Evolutionary conservation across 2,329 filamentous ascomycete genomes (phyloP).

Genomic region (Colletotrichum gigasporum): DNA sequence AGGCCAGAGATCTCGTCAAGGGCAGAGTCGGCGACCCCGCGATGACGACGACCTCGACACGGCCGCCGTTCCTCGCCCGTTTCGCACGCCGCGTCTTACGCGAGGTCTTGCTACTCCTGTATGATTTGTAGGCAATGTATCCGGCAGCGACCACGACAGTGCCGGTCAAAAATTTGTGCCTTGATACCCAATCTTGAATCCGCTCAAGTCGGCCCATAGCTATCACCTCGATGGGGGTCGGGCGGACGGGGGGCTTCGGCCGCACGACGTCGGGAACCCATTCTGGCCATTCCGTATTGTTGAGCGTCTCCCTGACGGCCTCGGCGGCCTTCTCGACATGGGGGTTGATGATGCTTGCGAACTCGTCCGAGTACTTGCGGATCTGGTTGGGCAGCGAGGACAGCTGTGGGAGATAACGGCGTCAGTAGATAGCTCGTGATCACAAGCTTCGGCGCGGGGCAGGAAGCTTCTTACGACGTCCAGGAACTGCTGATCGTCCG

Average conservation of each 20-base stretch:
- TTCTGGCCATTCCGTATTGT: constrained; percentile 73
- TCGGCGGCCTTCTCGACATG: constrained; percentile 81
- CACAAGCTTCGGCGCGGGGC: neutral
- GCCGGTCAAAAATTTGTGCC: constrained; percentile 78
- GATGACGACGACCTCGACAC: constrained; percentile 87
- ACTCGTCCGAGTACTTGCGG: constrained; percentile 73
- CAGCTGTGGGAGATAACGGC: constrained; percentile 50
- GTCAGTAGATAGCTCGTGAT: constrained; percentile 19
- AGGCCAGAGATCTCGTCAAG: constrained; percentile 81
- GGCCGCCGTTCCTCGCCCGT: constrained; percentile 82
- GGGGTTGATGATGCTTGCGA: constrained; percentile 83
- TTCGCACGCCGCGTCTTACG: constrained; percentile 79
- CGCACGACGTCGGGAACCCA: constrained; percentile 80
- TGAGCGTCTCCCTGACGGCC: constrained; percentile 74
- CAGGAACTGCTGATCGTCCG: constrained; percentile 81
- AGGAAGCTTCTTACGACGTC: constrained; percentile 70
- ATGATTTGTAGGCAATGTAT: constrained; percentile 65
- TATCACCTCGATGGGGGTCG: constrained; percentile 42
- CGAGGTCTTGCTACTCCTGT: constrained; percentile 62
- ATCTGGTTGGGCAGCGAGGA: constrained; percentile 69
- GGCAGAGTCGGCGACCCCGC: constrained; percentile 89
- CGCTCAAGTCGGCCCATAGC: constrained; percentile 55
- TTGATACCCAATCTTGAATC: constrained; percentile 75
- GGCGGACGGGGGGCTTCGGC: constrained; percentile 59
- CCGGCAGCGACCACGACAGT: constrained; percentile 76